Evolutionary conservation across 2,329 filamentous ascomycete genomes (phyloP).

Genomic region (Fusarium pseudonygamai): DNA sequence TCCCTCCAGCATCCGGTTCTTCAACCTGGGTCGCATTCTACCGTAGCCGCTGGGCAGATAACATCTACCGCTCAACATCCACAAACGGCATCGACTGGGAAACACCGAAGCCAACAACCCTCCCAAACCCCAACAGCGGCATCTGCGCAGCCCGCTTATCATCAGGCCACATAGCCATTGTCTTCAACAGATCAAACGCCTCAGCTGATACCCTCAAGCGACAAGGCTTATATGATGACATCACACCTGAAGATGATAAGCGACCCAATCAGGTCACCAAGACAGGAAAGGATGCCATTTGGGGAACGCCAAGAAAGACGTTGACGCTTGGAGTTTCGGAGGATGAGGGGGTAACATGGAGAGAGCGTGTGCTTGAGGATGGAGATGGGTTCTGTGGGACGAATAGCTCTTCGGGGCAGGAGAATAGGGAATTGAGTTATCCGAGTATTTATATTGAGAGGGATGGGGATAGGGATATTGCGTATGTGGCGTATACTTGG

Average conservation of each 20-base stretch:
- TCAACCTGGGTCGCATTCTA: conserved; percentile 50
- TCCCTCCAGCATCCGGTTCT: conserved; percentile 38
- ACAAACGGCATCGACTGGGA: conserved; percentile 52
- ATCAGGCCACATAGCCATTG: conserved; percentile 48
- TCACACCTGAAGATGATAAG: conserved; percentile 52
- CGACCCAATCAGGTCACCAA: conserved; percentile 50
- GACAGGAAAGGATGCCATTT: conserved; percentile 52
- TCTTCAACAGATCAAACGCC: conserved; percentile 54
- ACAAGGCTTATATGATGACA: conserved; percentile 56
- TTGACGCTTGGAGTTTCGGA: conserved; percentile 49
- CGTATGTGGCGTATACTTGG: conserved; percentile 55
- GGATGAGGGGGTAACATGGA: conserved; percentile 52
- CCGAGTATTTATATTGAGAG: conserved; percentile 51
- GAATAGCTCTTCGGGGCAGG: conserved; percentile 53
- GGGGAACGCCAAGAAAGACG: conserved; percentile 53
- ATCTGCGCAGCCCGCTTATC: conserved; percentile 51
- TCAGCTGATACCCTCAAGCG: conserved; percentile 46
- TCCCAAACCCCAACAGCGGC: conserved; percentile 57
- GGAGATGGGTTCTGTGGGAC: conserved; percentile 58
- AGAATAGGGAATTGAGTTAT: conserved; percentile 56
- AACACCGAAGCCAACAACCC: conserved; percentile 44
- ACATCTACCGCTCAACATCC: conserved; percentile 54
- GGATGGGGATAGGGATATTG: conserved; percentile 6
- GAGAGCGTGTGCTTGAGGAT: conserved; percentile 51
- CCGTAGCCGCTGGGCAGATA: conserved; percentile 57